Evolutionary conservation across 176 grass and related monocot species (phyloP).

Genomic region (Elaeis guineensis): DNA sequence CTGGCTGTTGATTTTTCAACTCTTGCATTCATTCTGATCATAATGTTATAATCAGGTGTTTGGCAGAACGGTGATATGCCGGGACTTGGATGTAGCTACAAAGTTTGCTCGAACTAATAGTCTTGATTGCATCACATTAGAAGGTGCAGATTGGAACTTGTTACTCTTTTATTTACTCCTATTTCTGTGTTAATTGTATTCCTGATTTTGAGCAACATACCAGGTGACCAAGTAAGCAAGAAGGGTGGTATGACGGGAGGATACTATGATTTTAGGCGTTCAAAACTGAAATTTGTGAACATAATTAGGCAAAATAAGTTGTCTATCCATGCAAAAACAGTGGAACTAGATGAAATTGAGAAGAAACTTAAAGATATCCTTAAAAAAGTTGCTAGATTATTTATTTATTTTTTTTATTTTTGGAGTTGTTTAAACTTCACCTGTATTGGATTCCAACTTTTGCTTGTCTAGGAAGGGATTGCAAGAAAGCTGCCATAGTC

Average conservation of each 20-base stretch:
- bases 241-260: slow-evolving; percentile 99
- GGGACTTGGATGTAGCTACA: slow-evolving; percentile 84
- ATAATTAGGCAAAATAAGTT: slow-evolving; percentile 70
- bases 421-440: neutral
- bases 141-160: slow-evolving; percentile 37
- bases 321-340: slow-evolving; percentile 56
- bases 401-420: neutral
- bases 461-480: too few species aligned
- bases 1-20: neutral
- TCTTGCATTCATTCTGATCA: slow-evolving; percentile 7
- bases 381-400: neutral
- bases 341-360: slow-evolving; percentile 59
- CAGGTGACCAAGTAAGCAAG: slow-evolving; percentile 92
- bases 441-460: too few species aligned
- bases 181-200: slow-evolving; percentile 22
- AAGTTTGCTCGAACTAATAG: slow-evolving; percentile 69
- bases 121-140: slow-evolving; percentile 96
- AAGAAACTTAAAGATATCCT: slow-evolving; percentile 92
- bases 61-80: slow-evolving; percentile 98
- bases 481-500: too few species aligned
- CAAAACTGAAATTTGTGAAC: slow-evolving; percentile 86
- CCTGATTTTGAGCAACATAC: slow-evolving; percentile 18
- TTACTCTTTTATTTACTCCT: neutral
- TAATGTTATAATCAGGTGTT: slow-evolving; percentile 51
- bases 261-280: slow-evolving; percentile 93